A percentile compares a stretch with the other conserved stretches of the same genome.
phyloP scores from a whole-genome alignment of 2,329 filamentous ascomycete genomes.

The Colletotrichum tofieldiae region DNA sequence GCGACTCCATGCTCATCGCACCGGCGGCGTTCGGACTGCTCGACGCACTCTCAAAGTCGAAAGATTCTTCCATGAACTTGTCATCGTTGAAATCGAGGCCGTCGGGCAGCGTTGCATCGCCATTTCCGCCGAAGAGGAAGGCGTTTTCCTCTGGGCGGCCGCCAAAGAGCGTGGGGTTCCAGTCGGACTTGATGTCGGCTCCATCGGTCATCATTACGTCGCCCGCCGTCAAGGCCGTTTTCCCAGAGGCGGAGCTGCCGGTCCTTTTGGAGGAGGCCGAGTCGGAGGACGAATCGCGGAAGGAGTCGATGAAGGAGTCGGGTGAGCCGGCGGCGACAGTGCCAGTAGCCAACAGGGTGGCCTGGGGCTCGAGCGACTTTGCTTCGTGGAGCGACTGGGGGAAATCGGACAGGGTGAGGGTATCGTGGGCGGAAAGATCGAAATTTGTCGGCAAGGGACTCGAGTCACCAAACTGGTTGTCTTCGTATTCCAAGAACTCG shows the following conservation, averaged over 20 bases:
- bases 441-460: slow-evolving; percentile 48
- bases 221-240: slow-evolving; percentile 57
- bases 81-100: slow-evolving; percentile 55
- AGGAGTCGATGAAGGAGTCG: slow-evolving; percentile 59
- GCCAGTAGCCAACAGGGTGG: slow-evolving; percentile 42
- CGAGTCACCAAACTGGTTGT: slow-evolving; percentile 54
- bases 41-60: slow-evolving; percentile 73
- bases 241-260: slow-evolving; percentile 62
- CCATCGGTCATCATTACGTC: slow-evolving; percentile 63
- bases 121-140: slow-evolving; percentile 54
- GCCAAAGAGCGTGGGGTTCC: slow-evolving; percentile 55
- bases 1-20: slow-evolving; percentile 57
- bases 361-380: slow-evolving; percentile 39
- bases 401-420: slow-evolving; percentile 52
- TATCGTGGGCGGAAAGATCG: slow-evolving; percentile 57
- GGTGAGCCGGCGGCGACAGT: slow-evolving; percentile 57
- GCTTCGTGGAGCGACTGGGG: slow-evolving; percentile 41
- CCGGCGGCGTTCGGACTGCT: slow-evolving; percentile 66
- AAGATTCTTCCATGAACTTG: slow-evolving; percentile 64
- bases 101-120: slow-evolving; percentile 48
- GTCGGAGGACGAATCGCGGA: slow-evolving; percentile 67
- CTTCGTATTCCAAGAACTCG: slow-evolving; percentile 57
- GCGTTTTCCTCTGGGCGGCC: slow-evolving; percentile 54
- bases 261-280: slow-evolving; percentile 67
- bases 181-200: slow-evolving; percentile 59